Percentiles rank a stretch among this genome's conserved stretches.
phyloP scores from a whole-genome alignment of 768 basidiomycete genomes.

The Cystofilobasidium capitatum region DNA sequence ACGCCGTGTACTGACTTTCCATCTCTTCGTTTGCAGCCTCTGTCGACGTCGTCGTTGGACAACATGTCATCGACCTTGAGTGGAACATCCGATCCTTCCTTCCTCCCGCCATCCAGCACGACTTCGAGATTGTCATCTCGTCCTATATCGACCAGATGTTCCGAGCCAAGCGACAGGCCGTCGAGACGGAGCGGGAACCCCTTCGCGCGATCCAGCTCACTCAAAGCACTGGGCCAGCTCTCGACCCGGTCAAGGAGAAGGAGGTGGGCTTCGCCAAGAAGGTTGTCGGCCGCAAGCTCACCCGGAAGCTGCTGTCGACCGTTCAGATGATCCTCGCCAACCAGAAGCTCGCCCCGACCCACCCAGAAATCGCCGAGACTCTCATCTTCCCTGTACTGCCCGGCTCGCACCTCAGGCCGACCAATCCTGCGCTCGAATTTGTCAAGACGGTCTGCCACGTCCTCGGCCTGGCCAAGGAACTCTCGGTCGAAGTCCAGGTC shows the following conservation, averaged over 20 bases:
- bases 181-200: conserved; percentile 56
- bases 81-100: conserved; percentile 92
- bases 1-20: background rate
- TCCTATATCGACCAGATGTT: conserved; percentile 79
- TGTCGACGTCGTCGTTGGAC: conserved; percentile 14
- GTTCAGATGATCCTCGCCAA: conserved; percentile 48
- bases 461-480: conserved; percentile 68
- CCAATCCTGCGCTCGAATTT: conserved; percentile 76
- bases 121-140: conserved; percentile 64
- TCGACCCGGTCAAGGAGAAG: conserved; percentile 58
- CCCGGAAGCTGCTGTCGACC: conserved; percentile 62
- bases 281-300: conserved; percentile 71
- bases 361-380: conserved; percentile 45
- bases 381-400: conserved; percentile 79
- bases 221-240: conserved; percentile 47
- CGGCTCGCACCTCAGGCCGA: conserved; percentile 68
- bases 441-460: conserved; percentile 78
- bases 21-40: conserved; percentile 15
- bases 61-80: conserved; percentile 53
- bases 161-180: conserved; percentile 53
- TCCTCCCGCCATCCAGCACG: conserved; percentile 65
- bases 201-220: conserved; percentile 54
- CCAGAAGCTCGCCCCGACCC: conserved; percentile 44
- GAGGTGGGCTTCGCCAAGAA: conserved; percentile 61
- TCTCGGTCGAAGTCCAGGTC: conserved; percentile 73